Percentiles rank a stretch among this genome's conserved stretches.
phyloP scores from a whole-genome alignment of 768 basidiomycete genomes.

The Leccinum pellstonianum region DNA sequence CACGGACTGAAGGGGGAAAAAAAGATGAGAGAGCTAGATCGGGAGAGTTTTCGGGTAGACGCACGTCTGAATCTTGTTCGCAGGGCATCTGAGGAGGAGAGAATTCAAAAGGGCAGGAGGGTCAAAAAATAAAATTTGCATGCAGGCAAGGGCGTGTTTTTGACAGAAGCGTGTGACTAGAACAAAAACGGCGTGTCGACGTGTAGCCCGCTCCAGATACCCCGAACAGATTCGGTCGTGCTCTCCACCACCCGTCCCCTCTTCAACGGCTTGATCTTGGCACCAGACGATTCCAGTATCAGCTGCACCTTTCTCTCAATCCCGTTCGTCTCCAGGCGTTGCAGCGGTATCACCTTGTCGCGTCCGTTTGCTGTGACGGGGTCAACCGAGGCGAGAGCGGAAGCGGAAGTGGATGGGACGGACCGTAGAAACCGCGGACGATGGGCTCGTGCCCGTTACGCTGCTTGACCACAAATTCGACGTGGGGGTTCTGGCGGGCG shows the following conservation, averaged over 20 bases:
- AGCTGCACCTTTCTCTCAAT: slow-evolving; percentile 80
- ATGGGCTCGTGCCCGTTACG: slow-evolving; percentile 76
- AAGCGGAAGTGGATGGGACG: slow-evolving; percentile 7
- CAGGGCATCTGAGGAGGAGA: slow-evolving; percentile 7
- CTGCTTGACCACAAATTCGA: slow-evolving; percentile 81
- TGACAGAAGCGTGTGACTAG: slow-evolving; percentile 24
- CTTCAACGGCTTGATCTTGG: slow-evolving; percentile 80
- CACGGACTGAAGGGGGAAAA: slow-evolving; percentile 12
- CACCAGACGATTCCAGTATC: slow-evolving; percentile 83
- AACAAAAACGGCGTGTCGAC: slow-evolving; percentile 66
- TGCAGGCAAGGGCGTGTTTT: slow-evolving; percentile 36
- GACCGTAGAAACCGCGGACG: slow-evolving; percentile 81
- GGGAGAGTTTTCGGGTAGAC: not conserved
- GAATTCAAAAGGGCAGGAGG: not conserved
- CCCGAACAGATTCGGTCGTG: slow-evolving; percentile 75
- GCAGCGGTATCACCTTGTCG: slow-evolving; percentile 85
- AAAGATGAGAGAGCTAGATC: not conserved
- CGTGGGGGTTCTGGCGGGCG: slow-evolving; percentile 74
- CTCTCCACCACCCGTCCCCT: slow-evolving; percentile 66
- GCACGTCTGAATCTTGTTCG: slow-evolving; percentile 25
- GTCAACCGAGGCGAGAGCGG: slow-evolving; percentile 13
- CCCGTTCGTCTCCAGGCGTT: slow-evolving; percentile 68
- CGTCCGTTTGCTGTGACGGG: slow-evolving; percentile 69
- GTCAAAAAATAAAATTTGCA: slow-evolving; percentile 10
- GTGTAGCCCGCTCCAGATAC: slow-evolving; percentile 89